Evolutionary conservation across 768 basidiomycete species (phyloP), one percentile per base, ranked within the genome.

Genomic region (Rhizopogon vesiculosus): DNA sequence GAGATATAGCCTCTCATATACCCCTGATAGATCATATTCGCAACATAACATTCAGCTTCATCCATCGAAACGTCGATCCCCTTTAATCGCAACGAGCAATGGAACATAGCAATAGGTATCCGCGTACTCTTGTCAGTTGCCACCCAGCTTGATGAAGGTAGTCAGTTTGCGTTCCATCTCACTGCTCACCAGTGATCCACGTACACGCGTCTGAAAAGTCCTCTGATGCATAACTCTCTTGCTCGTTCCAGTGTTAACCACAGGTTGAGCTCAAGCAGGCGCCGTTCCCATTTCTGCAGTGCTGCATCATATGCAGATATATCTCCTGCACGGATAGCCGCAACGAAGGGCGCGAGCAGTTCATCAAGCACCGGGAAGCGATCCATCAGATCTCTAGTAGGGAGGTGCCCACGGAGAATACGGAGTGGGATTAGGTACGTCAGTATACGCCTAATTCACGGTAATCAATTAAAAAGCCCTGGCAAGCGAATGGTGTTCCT

Each of bases 1-100:
- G 93, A 93, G 63, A 99, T 94, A 71, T 98, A 99, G 8, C 97
- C 97, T 50, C 90, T 82, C 72, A 98, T 87, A 69, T 86, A 91
- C 18, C 90, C 91, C 73, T 87, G 91, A 74, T 88, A 93, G 43
- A 98, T 90, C 91, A 96, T 89, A 67, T 95, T 95, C 29, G 94
- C 93, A 7, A 97, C 84, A 51, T 94, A 80, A 69, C 94, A 97
- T 70, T 98, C 94, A 2, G 91, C 91, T 69, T 96, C 94, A 61
- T 90, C 93, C 57, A 76, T 66, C 7, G 84, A 76, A 22, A 90
- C 82, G 10, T 85, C 81, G 56, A 83, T 79, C 3, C 87, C 89
- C 3, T 89, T 86, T 55, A 92, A 71, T 51, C 74, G 75, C 48
- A 96, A 74, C 5, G 89, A 87, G n/a, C 76, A 75, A 64, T 88